Evolutionary conservation across 495 filamentous ascomycete genomes (phyloP), one percentile per base, ranked within the genome.

Genomic region (Arthonia radiata): DNA sequence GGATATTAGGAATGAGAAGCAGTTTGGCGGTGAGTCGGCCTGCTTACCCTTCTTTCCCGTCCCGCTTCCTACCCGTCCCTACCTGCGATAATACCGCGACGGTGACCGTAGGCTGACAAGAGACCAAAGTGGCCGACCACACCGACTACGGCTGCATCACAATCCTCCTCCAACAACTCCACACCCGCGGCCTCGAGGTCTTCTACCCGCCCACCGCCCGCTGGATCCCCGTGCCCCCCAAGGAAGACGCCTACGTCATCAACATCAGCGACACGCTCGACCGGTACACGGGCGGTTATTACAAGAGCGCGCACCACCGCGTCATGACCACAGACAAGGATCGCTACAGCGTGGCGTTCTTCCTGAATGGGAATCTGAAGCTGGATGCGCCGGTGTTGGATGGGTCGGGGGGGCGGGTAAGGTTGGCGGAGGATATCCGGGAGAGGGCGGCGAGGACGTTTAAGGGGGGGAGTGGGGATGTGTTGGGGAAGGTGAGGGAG

Each of bases 191-290:
- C 3, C 40, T 59, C 8, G 42, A 59, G 34, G 51, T 59, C 8
- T 52, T 38, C 40, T 31, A 51, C 30, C 44, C 37, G 15, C 40
- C 42, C 5, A 49, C 27, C 4, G 32, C 45, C 26, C 41, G 37
- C 7, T 59, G 54, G n/a, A 41, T 63, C 17, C 49, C 56, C 1
- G 27, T 57, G 8, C 50, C 54, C 3, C 39, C 50, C 1, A 66
- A 59, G 60, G 57, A 64, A 23, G 49, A 53, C 36, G 54, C 49
- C 0, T 60, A 63, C 37, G 43, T 40, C 8, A 43, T 41, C 17
- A 64, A 63, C 30, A 42, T 55, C 9, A 54, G 54, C 11, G 58
- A 57, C 4, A 60, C 58, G 4, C 66, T 63, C 35, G 24, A 43
- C 12, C 33, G 33, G 24, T 54, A 44, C 44, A 43, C 52, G 3